phyloP scores from a whole-genome alignment of 345 rosid genomes.

The Adansonia digitata region DNA sequence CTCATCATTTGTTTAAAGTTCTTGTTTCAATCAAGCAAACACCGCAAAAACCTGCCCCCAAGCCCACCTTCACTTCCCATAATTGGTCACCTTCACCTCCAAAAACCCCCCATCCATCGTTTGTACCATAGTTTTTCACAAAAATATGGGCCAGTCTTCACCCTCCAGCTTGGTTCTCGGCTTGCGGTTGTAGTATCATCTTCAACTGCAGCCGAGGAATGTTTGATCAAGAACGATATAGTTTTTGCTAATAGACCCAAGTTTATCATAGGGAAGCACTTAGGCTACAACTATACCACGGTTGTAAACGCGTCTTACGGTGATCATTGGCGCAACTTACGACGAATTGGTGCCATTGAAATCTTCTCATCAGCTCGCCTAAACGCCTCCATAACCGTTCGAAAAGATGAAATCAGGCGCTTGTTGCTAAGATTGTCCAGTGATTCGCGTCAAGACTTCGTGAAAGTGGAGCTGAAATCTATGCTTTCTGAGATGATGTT shows the following conservation, averaged over 20 bases:
- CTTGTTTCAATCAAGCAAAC: neutral
- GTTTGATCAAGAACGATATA: constrained; percentile 49
- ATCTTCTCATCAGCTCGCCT: constrained; percentile 38
- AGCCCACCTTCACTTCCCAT: constrained; percentile 39
- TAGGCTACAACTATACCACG: constrained; percentile 34
- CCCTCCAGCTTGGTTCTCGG: constrained; percentile 32
- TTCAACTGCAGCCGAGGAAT: constrained; percentile 28
- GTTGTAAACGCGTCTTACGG: constrained; percentile 28
- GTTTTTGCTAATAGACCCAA: constrained; percentile 47
- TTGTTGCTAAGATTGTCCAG: neutral
- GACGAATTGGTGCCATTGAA: constrained; percentile 39
- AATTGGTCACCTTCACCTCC: constrained; percentile 49
- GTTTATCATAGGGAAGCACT: constrained; percentile 23
- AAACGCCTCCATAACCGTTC: neutral
- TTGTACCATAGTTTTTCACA: constrained; percentile 25
- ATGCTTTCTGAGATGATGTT: neutral
- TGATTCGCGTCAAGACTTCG: neutral
- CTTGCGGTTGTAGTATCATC: constrained; percentile 32
- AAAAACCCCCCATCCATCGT: constrained; percentile 36
- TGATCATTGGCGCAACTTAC: constrained; percentile 54
- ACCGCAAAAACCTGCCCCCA: constrained; percentile 2
- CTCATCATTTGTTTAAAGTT: neutral
- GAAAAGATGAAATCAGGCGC: neutral
- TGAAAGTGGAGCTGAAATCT: neutral
- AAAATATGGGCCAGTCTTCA: constrained; percentile 31